A percentile compares a stretch with the other conserved stretches of the same genome.
Evolutionary conservation across 441 rosid genomes (phyloP).

Genomic region (Populus hybrid): DNA sequence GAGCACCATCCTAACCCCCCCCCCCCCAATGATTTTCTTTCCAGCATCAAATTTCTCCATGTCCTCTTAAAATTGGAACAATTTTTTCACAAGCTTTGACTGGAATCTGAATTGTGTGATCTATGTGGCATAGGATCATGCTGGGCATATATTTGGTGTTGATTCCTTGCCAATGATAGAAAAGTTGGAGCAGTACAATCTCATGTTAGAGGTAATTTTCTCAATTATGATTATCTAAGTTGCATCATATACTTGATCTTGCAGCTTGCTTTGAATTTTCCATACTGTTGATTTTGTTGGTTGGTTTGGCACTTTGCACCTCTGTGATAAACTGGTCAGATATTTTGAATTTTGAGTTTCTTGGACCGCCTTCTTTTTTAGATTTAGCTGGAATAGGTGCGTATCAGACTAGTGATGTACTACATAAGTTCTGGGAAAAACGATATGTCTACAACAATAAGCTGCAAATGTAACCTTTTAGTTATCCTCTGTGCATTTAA

Average conservation of each 20-base stretch:
- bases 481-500: not conserved
- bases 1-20: not conserved
- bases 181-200: slow-evolving; percentile 88
- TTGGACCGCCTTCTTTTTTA: not conserved
- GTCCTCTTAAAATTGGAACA: not conserved
- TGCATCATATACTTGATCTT: not conserved
- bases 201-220: slow-evolving; percentile 64
- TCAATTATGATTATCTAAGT: slow-evolving; percentile 9
- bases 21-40: too few relatives aligned
- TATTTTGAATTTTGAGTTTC: not conserved
- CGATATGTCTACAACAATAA: not conserved
- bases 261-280: slow-evolving; percentile 19
- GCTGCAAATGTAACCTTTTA: not conserved
- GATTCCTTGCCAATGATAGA: slow-evolving; percentile 81
- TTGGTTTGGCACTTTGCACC: not conserved
- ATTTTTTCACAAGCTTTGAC: not conserved
- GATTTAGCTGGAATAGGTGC: not conserved
- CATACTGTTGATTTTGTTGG: not conserved
- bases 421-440: not conserved
- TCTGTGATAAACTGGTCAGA: not conserved
- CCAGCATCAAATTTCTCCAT: not conserved
- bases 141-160: slow-evolving; percentile 93
- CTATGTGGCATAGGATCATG: slow-evolving; percentile 72
- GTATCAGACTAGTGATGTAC: not conserved
- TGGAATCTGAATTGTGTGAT: slow-evolving; percentile 3